Base-by-base conservation (phyloP, 2,329 filamentous ascomycete genomes). In the Trichoderma koningii region DNA sequence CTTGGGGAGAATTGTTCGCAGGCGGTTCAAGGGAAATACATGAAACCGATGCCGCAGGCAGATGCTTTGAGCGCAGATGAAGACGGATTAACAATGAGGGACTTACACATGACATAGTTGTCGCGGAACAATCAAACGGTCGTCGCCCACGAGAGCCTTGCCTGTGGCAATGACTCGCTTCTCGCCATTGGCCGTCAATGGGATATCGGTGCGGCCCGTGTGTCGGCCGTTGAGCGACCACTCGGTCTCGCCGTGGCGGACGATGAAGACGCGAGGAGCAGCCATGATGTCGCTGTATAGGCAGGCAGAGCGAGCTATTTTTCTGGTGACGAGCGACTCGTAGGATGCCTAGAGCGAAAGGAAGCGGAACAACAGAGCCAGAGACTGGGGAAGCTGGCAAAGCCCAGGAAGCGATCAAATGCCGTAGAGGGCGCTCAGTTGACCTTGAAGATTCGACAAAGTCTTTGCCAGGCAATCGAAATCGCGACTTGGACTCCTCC, bases 211-310 rank as follows among this genome's bases (percentile, higher is more conserved):
- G 30, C 81, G 83, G 59, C 93, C 90, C 0, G 94, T 98, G 78
- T 97, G 92, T 60, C 87, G 85, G 64, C 92, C 93, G 70, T 89
- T 89, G 55, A 96, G 86, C 5, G 91, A 96, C 93, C 93, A 98
- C 81, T 96, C 92, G 4, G 93, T 98, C 80, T 97, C 92, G 78
- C 93, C 94, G 74, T 97, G 93, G 71, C 93, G 91, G 75, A 93
- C 80, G 70, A 95, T 86, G 80, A 94, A 94, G 74, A 91, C 88
- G 61, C 91, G 85, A 2, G 91, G 91, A 2, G 88, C 87, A 23
- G 73, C 66, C 74, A 75, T 75, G 60, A 48, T 28, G 59, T 28
- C 52, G 17, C 23, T 5, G 19, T 23, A 23, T 3, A 23, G 5
- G 17, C 3, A 42, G 3, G 34, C 44, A 59, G 19, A 7, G 12